Base-by-base conservation (phyloP, 1,139 yeast genomes). In the Torulaspora pretoriensis region DNA sequence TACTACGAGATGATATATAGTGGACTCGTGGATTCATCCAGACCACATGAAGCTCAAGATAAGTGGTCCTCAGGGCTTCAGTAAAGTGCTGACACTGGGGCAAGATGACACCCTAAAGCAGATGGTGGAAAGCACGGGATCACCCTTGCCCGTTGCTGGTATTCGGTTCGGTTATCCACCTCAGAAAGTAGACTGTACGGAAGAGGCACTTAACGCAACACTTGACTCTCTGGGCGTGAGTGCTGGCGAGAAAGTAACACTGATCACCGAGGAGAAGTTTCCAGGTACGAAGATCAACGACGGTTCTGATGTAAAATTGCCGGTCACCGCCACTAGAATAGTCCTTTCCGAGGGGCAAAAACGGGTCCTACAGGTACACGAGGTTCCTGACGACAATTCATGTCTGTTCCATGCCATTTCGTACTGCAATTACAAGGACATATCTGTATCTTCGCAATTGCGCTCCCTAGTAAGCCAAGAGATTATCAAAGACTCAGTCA, bases 381-480 rank as follows among this genome's bases (percentile, higher is more conserved):
- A 78, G 43, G 80, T 83, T 48, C 84, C 86, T 1, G 90, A 85
- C 57, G 94, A 86, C 61, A 85, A 85, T 59, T 83, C 94, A 8
- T 85, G 95, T 60, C 68, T 86, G 54, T 85, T 85, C 67, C 79
- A 84, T 52, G 76, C 94, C 0, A 70, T 85, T 1, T 72, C 80
- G 1, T 81, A 80, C 56, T 77, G 80, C 9, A 61, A 77, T 5
- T 69, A 73, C 52, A 61, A 68, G 28, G 68, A 68, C 45, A 52
- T 59, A 6, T 46, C 57, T 3, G 28, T 51, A 13, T 53, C 64
- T 1, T 38, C 45, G 8, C 52, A 54, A 28, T 46, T 61, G 23
- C 48, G 67, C 22, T 46, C 46, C 14, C 39, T 54, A 6, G 61
- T 59, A 9, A 49, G 61, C 3, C 43, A 51, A n/a, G 56, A 49